These are phyloP conservation scores for Boletus coccyginus DNA, from an alignment of 768 basidiomycete species.

Conservation along the genomic window DNA sequence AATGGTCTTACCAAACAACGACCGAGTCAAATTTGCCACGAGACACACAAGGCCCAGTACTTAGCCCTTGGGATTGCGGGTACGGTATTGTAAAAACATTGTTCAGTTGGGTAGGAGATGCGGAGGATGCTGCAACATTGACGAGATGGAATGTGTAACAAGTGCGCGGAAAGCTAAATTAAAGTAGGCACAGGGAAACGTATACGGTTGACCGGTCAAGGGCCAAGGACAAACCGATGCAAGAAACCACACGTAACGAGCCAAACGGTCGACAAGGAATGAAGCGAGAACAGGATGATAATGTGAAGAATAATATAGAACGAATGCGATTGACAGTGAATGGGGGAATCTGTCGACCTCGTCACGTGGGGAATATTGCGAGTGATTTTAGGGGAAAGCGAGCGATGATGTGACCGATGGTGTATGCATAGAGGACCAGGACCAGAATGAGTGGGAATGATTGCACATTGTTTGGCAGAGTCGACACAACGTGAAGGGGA, in stretches of 20 bases:
- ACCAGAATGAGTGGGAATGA: slow-evolving; percentile 41
- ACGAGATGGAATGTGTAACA: slow-evolving; percentile 33
- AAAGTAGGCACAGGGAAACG: slow-evolving; percentile 33
- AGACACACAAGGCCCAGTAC: slow-evolving; percentile 26
- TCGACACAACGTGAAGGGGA: slow-evolving; percentile 13
- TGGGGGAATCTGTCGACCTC: slow-evolving; percentile 53
- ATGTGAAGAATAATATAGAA: slow-evolving; percentile 84
- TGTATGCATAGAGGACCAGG: slow-evolving; percentile 57
- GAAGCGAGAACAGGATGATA: slow-evolving; percentile 51
- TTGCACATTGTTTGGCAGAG: slow-evolving; percentile 29
- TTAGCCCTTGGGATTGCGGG: slow-evolving; percentile 30
- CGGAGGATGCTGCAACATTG: slow-evolving; percentile 46
- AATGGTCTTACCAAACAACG: slow-evolving; percentile 1
- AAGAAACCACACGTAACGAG: slow-evolving; percentile 35
- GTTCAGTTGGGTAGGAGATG: slow-evolving; percentile 38
- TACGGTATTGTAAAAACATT: slow-evolving; percentile 38
- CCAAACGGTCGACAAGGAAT: slow-evolving; percentile 36
- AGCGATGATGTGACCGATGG: slow-evolving; percentile 50
- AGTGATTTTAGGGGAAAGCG: slow-evolving; percentile 40
- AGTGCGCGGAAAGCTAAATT: slow-evolving; percentile 28
- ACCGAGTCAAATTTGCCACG: slow-evolving; percentile 5
- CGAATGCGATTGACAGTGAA: slow-evolving; percentile 47
- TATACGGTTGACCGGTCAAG: slow-evolving; percentile 22
- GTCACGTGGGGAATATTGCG: slow-evolving; percentile 47
- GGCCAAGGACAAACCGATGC: slow-evolving; percentile 26